Evolutionary conservation across 2,329 filamentous ascomycete species (phyloP), one percentile per base, ranked within the genome.

Genomic region (Helotiales sp.): DNA sequence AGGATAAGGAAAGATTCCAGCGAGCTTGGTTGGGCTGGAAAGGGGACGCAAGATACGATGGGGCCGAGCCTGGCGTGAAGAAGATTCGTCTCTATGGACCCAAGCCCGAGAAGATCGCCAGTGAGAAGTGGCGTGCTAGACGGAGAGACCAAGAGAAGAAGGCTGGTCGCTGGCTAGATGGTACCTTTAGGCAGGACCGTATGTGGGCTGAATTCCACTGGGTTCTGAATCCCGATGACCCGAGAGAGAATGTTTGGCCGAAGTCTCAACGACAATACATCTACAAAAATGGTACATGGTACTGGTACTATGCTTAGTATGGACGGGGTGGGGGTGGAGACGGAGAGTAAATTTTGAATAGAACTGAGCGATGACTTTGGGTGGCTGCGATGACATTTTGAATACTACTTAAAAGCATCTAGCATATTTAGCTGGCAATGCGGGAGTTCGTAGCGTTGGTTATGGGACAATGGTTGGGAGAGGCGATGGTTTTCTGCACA

Each of bases 141-240:
- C 43, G 73, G 28, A 62, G 71, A 58, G 13, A 7, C 4, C 69
- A 72, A 54, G 73, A 75, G 69, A 71, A 69, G 67, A 72, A 68
- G n/a, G 69, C 70, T 13, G 72, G 73, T 2, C 40, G 74, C 13
- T 74, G 74, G 72, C 69, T 66, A 4, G 72, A 73, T 61, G 72
- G 70, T 11, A 74, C 68, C 0, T 37, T 62, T 30, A 47, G 70
- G 47, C 70, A 71, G 64, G 60, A 70, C 50, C 64, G 60, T 2
- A 32, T 73, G 50, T 76, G 71, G 74, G 64, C 43, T 3, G 64
- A 66, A 5, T 75, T 74, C 20, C 66, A 75, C 40, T 75, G 73
- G 72, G 71, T 74, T 15, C 43, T 69, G 3, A 63, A 72, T 47
- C n/a, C 17, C 6, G 59, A 66, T n/a, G 65, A 69, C 17, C 47